These are phyloP conservation scores for Fusarium globosum DNA, from an alignment of 2,329 filamentous ascomycete species.

Conservation along the genomic window DNA sequence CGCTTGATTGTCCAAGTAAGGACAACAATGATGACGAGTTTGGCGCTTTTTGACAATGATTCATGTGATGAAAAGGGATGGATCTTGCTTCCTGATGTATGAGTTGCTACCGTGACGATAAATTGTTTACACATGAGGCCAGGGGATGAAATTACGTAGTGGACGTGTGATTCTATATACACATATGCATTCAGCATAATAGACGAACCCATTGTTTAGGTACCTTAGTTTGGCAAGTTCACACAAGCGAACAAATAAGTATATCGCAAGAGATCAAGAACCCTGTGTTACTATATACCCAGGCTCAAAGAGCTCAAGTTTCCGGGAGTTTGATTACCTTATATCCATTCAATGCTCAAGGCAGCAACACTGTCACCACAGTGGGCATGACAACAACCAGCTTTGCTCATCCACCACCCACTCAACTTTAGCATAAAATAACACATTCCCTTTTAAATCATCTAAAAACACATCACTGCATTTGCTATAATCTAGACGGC, in stretches of 20 bases:
- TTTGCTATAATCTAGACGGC: rapidly evolving
- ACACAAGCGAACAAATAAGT: background rate
- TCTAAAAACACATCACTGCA: background rate
- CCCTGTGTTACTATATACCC: background rate
- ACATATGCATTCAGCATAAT: background rate
- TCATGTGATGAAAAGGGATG: background rate
- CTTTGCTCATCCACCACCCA: conserved; percentile 1
- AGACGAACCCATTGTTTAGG: background rate
- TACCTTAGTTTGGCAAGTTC: background rate
- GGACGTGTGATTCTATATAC: background rate
- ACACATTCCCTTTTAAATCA: background rate
- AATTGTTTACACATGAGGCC: background rate
- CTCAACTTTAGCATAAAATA: conserved; percentile 4
- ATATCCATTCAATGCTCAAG: background rate
- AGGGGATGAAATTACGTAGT: background rate
- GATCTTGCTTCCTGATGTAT: background rate
- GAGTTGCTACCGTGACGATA: background rate
- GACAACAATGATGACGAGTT: too few species aligned
- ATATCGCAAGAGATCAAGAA: too few species aligned
- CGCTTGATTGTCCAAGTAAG: background rate
- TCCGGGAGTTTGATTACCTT: background rate
- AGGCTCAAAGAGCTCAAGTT: background rate
- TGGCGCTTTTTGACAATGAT: background rate
- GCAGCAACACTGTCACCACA: conserved; percentile 7
- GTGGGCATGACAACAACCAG: background rate